Base-by-base conservation (phyloP, 1,139 yeast genomes). In the Lipomyces yarrowii region DNA sequence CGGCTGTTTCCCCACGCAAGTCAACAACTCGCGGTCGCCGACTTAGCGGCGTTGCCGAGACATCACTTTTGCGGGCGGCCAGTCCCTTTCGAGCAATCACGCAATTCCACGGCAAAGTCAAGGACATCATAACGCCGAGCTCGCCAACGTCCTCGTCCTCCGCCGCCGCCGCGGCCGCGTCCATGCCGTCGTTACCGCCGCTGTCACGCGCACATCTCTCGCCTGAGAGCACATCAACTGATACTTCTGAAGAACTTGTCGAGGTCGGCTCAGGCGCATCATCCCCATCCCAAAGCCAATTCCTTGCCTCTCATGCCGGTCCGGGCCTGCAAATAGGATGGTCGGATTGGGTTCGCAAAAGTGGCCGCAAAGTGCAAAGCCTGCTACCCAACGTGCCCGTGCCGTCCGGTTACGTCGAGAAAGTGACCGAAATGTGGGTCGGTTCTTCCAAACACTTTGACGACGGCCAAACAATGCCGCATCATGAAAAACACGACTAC, bases 391-490 rank as follows among this genome's bases (percentile, higher is more conserved):
- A 52, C 56, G 59, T 56, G 18, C 48, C 46, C 56, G 59, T 56
- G 18, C 35, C 57, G 4, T 61, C 64, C 4, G 65, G 55, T 11
- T 69, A 69, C 42, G 74, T 76, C 32, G 72, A 71, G 30, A 80
- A 81, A 60, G 84, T 87, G 48, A 77, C 84, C 0, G 84, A 80
- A 51, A 82, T 87, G 84, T 87, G 91, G 89, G 79, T 82, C 18
- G 85, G 90, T 0, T 81, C 82, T 59, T 89, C 89, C 1, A 82
- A 77, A 58, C 97, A 91, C 77, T 91, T 84, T 74, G 78, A 79
- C 11, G 78, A 79, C 11, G 83, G 82, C 56, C 57, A 54, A 21
- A 56, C 57, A 6, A 23, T 21, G 21, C 46, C 61, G 54, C 30
- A 26, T 4, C 30, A 26, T 26, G 56, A 59, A 39, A 64, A 67